phyloP scores from a whole-genome alignment of 768 basidiomycete species.

The Mycena leptocephala region DNA sequence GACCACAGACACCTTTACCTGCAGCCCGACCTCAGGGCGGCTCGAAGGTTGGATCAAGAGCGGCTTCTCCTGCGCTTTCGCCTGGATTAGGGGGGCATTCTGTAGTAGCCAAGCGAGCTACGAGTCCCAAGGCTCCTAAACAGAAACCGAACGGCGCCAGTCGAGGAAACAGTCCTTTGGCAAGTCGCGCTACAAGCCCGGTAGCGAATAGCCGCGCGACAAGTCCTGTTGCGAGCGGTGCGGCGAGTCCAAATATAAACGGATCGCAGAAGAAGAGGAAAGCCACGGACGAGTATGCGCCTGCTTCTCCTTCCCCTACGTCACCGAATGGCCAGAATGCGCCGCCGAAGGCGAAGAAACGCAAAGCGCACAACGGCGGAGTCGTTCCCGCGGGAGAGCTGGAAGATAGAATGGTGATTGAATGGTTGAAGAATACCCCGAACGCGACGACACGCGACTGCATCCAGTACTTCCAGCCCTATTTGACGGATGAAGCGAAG shows the following conservation, averaged over 20 bases:
- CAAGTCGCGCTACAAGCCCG: slow-evolving; percentile 71
- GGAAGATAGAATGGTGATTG: slow-evolving; percentile 77
- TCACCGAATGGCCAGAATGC: slow-evolving; percentile 42
- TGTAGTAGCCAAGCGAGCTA: slow-evolving; percentile 87
- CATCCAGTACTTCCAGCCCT: slow-evolving; percentile 85
- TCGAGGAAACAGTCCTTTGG: slow-evolving; percentile 75
- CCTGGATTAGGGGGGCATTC: slow-evolving; percentile 82
- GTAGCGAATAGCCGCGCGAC: slow-evolving; percentile 59
- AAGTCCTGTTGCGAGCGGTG: slow-evolving; percentile 56
- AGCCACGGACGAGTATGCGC: slow-evolving; percentile 56
- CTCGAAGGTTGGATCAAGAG: slow-evolving; percentile 77
- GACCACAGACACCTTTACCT: slow-evolving; percentile 44
- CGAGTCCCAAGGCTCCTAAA: slow-evolving; percentile 84
- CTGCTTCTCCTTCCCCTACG: slow-evolving; percentile 48
- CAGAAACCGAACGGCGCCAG: slow-evolving; percentile 64
- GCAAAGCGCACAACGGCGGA: slow-evolving; percentile 59
- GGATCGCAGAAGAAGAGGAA: slow-evolving; percentile 55
- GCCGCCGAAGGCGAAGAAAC: slow-evolving; percentile 68
- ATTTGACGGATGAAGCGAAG: slow-evolving; percentile 78
- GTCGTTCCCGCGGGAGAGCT: slow-evolving; percentile 69
- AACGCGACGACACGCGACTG: slow-evolving; percentile 85
- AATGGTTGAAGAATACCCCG: slow-evolving; percentile 82
- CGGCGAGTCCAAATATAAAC: slow-evolving; percentile 45
- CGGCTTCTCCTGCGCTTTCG: slow-evolving; percentile 61
- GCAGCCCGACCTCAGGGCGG: slow-evolving; percentile 53